Base-by-base conservation (phyloP, 2,329 filamentous ascomycete species). In the Cytospora piceae region DNA sequence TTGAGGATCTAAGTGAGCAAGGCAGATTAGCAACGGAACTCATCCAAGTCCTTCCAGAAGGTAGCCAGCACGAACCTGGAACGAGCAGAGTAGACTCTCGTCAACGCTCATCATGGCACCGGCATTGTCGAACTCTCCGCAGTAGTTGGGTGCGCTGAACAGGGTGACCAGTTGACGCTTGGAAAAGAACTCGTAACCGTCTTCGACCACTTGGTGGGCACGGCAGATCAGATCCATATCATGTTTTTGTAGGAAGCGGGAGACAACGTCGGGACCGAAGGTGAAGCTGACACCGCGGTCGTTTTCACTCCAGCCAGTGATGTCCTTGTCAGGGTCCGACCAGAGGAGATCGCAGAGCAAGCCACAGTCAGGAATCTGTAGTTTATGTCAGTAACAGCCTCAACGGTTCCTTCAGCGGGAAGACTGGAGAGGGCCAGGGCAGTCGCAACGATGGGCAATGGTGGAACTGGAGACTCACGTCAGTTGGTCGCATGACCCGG, bases 91-190 rank as follows among this genome's bases (percentile, higher is more conserved):
- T 80, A 99, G 82, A 79, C 94, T 97, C 85, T 98, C 95, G 77
- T 98, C 95, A 49, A 99, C 95, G 77, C 94, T 97, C 95, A 99
- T 98, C 94, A 99, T 98, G 70, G 95, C 95, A 77, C 95, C 95
- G 61, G 94, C 94, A 76, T 99, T 99, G 85, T 99, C 95, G 77
- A 99, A 99, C 82, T 99, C 95, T 79, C 94, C 94, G 75, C 94
- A 99, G 85, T 99, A 99, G 83, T 99, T 99, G 72, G 95, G 95
- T 61, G 95, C 95, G 76, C 93, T 97, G 84, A 99, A 99, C 66
- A 99, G 84, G 65, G 95, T 99, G 70, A 99, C 95, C 70, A 99
- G 85, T 80, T 98, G 94, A 73, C 95, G 90, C 83, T 98, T 98
- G 68, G 93, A 97, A 84, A 99, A 99, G 85, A 99, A 99, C 79